Evolutionary conservation across 1,139 yeast genomes (phyloP), one percentile per base, ranked within the genome.

Genomic region (Sugiyamaella neomexicana): DNA sequence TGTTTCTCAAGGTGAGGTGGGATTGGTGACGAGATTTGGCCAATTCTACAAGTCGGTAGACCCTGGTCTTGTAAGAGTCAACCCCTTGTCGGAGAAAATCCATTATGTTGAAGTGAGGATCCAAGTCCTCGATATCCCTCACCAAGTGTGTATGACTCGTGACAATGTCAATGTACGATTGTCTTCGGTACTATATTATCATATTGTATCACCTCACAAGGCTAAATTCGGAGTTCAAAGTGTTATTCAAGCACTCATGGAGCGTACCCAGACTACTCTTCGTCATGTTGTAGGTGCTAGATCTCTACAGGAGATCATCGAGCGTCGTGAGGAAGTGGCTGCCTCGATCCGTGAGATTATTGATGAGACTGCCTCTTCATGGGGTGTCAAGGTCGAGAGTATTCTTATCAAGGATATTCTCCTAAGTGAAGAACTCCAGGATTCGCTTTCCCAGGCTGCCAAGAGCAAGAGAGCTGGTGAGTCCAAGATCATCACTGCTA

Each of bases 391-490:
- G 58, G 81, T 85, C 55, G 90, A 85, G 68, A 77, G 84, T 51
- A 83, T 85, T 57, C 75, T 85, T 62, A 85, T 85, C 68, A 85
- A 85, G 73, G 90, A 85, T 68, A 76, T 85, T 66, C 71, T 74
- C 31, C 75, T 85, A 62, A 83, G 85, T 16, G 71, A 72, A 12
- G 78, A 78, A 55, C 85, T 85, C 51, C 82, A 84, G 56, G 75
- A 79, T 49, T 80, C 89, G 1, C 75, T 85, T 61, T 80, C 89
- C 2, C 83, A 82, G 78, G 90, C 90, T 32, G 88, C 90, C 37
- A 88, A 85, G 74, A 85, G 89, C 38, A 82, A 81, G 72, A 76
- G 91, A 70, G 82, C 85, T 58, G 90, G 90, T 72, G 91, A 85
- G 69, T 80, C 86, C 66, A 85, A 85, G 75, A 84, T 85, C 65